phyloP scores from a whole-genome alignment of 116 monocot species.

The Dioscorea cayenensis region DNA sequence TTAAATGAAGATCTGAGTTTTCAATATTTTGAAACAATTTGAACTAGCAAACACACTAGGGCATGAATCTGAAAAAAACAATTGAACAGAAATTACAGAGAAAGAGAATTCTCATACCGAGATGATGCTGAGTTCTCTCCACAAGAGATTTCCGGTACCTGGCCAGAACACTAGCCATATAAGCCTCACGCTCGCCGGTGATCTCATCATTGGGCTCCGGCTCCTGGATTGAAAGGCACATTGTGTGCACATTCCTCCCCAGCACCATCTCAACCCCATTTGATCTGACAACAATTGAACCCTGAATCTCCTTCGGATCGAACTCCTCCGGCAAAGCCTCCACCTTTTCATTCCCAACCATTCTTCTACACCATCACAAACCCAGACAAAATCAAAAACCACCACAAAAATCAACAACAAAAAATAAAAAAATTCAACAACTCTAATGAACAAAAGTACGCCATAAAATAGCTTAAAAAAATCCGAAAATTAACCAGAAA shows the following conservation, averaged over 20 bases:
- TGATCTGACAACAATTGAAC: neutral
- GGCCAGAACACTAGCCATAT: constrained; percentile 90
- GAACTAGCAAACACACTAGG: no score
- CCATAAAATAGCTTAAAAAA: no score
- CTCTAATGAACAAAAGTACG: no score
- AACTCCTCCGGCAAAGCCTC: constrained; percentile 40
- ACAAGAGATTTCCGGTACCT: constrained; percentile 70
- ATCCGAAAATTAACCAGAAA: no score
- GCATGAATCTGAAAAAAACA: neutral
- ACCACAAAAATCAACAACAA: no score
- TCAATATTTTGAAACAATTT: no score
- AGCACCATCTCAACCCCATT: constrained; percentile 56
- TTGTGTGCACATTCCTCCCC: constrained; percentile 83
- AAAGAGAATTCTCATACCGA: constrained; percentile 45
- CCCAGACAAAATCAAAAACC: no score
- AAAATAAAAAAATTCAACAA: no score
- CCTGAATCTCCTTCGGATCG: constrained; percentile 16
- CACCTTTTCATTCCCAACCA: constrained; percentile 6
- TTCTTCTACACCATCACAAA: neutral
- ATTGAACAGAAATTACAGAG: neutral
- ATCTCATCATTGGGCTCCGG: constrained; percentile 81
- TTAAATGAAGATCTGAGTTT: no score
- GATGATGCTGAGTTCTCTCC: constrained; percentile 90
- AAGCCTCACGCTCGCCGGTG: constrained; percentile 85
- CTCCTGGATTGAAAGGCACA: constrained; percentile 64